Conservation (phyloP, 2,329 filamentous ascomycete genomes). For the Stemphylium lycopersici region DNA sequence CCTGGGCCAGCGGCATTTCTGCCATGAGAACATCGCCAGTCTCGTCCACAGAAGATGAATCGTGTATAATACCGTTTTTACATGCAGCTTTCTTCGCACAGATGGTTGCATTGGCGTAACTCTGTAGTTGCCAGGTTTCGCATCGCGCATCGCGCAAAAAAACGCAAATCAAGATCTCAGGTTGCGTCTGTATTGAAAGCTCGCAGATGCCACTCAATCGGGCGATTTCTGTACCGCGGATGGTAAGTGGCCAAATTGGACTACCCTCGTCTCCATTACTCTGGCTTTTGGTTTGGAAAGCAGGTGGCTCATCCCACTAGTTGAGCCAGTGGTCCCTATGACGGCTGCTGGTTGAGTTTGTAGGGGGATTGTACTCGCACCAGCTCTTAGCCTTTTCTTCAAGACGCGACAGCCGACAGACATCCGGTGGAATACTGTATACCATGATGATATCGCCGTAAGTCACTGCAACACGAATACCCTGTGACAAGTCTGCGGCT, state of each 20-base stretch:
- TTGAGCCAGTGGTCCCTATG: slow-evolving; percentile 39
- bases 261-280: slow-evolving; percentile 7
- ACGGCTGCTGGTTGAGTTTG: slow-evolving; percentile 14
- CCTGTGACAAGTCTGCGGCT: slow-evolving; percentile 62
- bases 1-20: slow-evolving; percentile 3
- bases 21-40: slow-evolving; percentile 21
- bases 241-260: slow-evolving; percentile 55
- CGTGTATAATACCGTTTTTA: slow-evolving; percentile 35
- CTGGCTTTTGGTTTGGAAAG: not conserved
- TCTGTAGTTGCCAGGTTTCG: slow-evolving; percentile 55
- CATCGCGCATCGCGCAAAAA: slow-evolving; percentile 55
- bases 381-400: slow-evolving; percentile 32
- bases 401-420: slow-evolving; percentile 38
- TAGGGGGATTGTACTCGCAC: slow-evolving; percentile 23
- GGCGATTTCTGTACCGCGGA: slow-evolving; percentile 59
- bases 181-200: slow-evolving; percentile 55
- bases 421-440: slow-evolving; percentile 66
- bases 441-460: slow-evolving; percentile 62
- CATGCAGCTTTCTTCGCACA: slow-evolving; percentile 25
- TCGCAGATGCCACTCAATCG: slow-evolving; percentile 56
- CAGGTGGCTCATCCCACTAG: slow-evolving; percentile 33
- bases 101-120: slow-evolving; percentile 13
- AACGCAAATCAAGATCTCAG: slow-evolving; percentile 59
- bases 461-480: slow-evolving; percentile 64
- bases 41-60: slow-evolving; percentile 11